Evolutionary conservation across 1,284 basidiomycete genomes (phyloP).

Genomic region (Cryptococcus sp.): DNA sequence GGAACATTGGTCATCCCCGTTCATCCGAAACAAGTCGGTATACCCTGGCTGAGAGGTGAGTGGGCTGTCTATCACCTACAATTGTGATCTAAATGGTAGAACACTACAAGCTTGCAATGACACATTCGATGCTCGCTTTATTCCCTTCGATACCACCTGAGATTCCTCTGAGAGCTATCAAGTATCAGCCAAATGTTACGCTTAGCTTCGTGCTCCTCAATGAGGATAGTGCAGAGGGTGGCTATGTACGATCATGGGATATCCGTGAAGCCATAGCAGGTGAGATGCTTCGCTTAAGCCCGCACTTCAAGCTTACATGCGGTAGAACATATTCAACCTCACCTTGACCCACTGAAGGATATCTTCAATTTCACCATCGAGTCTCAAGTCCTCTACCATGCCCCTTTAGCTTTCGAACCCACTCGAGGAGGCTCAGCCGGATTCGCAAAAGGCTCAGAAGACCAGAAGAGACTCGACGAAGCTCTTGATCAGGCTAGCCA

Average conservation of each 20-base stretch:
- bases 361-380: constrained; percentile 90
- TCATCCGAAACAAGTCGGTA: constrained; percentile 25
- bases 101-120: constrained; percentile 34
- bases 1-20: constrained; percentile 39
- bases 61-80: constrained; percentile 1
- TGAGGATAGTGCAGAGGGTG: constrained; percentile 71
- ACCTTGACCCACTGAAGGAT: constrained; percentile 58
- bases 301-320: not conserved
- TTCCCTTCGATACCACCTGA: constrained; percentile 19
- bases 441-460: constrained; percentile 12
- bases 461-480: constrained; percentile 1
- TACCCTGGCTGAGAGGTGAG: constrained; percentile 30
- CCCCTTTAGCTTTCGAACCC: constrained; percentile 78
- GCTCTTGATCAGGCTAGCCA: constrained; percentile 9
- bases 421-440: constrained; percentile 25
- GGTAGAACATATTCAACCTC: constrained; percentile 65
- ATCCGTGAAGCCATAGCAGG: constrained; percentile 60
- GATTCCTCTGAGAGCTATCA: constrained; percentile 45
- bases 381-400: constrained; percentile 88
- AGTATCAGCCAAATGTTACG: constrained; percentile 68
- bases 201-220: constrained; percentile 61
- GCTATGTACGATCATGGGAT: constrained; percentile 65
- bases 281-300: constrained; percentile 49
- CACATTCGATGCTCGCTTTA: constrained; percentile 55
- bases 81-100: constrained; percentile 9